phyloP scores from a whole-genome alignment of 2,329 filamentous ascomycete genomes.

The Trichoderma sp. region DNA sequence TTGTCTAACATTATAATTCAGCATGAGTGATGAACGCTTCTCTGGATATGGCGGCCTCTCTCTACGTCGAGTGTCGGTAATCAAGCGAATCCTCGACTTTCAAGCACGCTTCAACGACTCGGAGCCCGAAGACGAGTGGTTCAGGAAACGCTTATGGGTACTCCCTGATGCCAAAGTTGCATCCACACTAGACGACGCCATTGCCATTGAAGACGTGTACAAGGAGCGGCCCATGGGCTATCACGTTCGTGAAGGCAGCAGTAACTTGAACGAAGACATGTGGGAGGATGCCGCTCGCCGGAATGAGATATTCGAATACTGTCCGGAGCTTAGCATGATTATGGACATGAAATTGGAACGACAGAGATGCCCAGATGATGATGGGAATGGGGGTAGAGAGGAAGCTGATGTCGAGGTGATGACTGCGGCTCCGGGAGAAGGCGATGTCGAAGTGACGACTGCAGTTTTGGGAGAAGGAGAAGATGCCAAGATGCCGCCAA shows the following conservation, averaged over 20 bases:
- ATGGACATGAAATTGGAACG: conserved; percentile 56
- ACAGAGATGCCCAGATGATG: conserved; percentile 40
- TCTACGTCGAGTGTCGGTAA: conserved; percentile 50
- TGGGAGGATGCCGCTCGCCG: conserved; percentile 46
- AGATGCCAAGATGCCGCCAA: neutral
- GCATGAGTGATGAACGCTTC: conserved; percentile 42
- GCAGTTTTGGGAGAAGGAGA: neutral
- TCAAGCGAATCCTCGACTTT: conserved; percentile 46
- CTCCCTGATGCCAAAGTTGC: conserved; percentile 50
- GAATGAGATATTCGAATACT: conserved; percentile 52
- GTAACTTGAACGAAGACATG: conserved; percentile 40
- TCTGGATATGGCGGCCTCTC: conserved; percentile 54
- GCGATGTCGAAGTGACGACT: neutral
- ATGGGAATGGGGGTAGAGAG: neutral
- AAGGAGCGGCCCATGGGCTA: conserved; percentile 53
- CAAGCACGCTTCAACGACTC: conserved; percentile 50
- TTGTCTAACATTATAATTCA: neutral
- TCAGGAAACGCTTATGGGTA: conserved; percentile 46
- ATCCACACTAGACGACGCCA: conserved; percentile 38
- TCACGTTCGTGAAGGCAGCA: conserved; percentile 47
- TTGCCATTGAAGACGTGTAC: conserved; percentile 51
- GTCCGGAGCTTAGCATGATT: conserved; percentile 54
- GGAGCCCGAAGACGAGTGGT: conserved; percentile 55
- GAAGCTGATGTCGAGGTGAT: neutral
- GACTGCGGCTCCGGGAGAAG: neutral